Conservation (phyloP, 306 rosid genomes). For the Alnus glutinosa region DNA sequence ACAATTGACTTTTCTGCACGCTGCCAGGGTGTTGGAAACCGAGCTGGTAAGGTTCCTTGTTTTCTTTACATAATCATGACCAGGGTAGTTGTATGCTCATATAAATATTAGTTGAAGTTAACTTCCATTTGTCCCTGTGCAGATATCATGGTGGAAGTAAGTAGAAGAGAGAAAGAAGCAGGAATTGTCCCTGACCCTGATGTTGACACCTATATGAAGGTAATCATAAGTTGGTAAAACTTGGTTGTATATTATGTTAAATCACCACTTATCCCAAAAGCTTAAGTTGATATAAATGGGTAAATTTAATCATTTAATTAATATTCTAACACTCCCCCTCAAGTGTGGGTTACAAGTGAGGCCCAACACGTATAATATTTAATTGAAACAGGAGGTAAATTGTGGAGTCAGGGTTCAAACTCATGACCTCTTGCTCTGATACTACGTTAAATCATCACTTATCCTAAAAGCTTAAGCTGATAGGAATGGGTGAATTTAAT, state of each 20-base stretch:
- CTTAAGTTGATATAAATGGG: no score
- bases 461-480: no score
- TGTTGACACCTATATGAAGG: conserved; percentile 66
- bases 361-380: no score
- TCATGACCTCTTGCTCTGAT: no score
- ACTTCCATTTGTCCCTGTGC: conserved; percentile 11
- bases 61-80: conserved; percentile 15
- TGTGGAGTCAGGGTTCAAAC: no score
- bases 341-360: no score
- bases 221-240: conserved; percentile 24
- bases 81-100: conserved; percentile 15
- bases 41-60: conserved; percentile 24
- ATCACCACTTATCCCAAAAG: no score
- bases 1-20: neutral
- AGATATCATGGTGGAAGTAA: conserved; percentile 52
- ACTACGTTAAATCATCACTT: no score
- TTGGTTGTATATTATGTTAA: neutral
- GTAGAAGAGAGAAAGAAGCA: conserved; percentile 47
- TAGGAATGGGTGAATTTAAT: no score
- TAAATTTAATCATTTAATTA: no score
- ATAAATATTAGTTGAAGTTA: conserved; percentile 11
- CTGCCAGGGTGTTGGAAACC: conserved; percentile 10
- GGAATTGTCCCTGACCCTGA: conserved; percentile 61
- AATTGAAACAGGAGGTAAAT: no score
- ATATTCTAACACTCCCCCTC: no score